Evolutionary conservation across 768 basidiomycete species (phyloP), one percentile per base, ranked within the genome.

Genomic region (Mycena polygramma): DNA sequence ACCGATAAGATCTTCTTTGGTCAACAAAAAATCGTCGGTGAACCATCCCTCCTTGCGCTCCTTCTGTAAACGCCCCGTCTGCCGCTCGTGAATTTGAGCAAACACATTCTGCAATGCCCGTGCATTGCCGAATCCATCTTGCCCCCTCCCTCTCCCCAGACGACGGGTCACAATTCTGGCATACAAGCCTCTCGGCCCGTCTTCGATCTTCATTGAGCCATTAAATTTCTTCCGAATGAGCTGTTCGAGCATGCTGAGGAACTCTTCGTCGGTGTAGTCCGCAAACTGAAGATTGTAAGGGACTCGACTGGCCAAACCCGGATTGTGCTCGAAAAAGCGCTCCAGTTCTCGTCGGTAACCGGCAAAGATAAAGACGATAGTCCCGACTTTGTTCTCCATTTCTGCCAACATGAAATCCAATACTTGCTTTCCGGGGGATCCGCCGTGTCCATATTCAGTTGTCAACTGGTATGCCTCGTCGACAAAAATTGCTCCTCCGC

Each of bases 311-410:
- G 80, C 78, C n/a, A 93, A 77, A 2, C 91, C 91, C 2, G 91
- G 91, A 71, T 93, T 92, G 69, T 92, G 91, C 69, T 92, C 91
- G 66, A 92, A 92, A 79, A 92, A 92, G 55, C 85, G 88, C 71
- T 93, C 91, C 92, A 93, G 92, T 77, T 93, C 82, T 67, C 87
- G 89, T 76, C 81, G 86, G 76, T 93, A 93, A 2, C 91, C 91
- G 0, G 92, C 91, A 1, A 93, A 80, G 63, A 93, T 87, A 78
- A 92, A 93, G 10, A 91, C 87, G 13, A 92, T 71, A 7, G 79
- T 86, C 7, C 90, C 92, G 5, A 89, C 81, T 41, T 85, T 83
- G 75, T 92, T 92, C 73, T 92, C 91, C 89, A 93, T 92, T 76
- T 92, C 91, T 0, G 91, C 90, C 0, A 93, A 83, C 0, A 92